These are phyloP conservation scores for Pyricularia grisea DNA, from an alignment of 2,329 filamentous ascomycete species.

Conservation along the genomic window DNA sequence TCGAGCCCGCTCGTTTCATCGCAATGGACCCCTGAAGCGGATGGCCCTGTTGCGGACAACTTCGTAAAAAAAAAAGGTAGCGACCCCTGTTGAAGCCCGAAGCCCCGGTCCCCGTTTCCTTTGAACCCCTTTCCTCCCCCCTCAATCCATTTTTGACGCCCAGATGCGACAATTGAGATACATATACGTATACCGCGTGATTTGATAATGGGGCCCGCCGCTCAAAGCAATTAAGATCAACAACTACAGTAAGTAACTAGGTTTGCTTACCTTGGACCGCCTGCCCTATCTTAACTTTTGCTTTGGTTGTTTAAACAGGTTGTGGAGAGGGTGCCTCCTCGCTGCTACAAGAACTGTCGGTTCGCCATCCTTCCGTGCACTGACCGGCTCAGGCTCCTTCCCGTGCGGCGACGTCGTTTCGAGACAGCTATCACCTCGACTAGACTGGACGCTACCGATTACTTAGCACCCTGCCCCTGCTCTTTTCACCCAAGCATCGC, in stretches of 20 bases:
- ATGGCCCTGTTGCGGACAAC: not conserved
- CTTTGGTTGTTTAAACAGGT: not conserved
- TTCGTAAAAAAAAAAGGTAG: not conserved
- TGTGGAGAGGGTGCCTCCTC: not conserved
- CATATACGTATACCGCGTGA: not conserved
- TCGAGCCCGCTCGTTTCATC: not conserved
- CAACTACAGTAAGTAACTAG: not conserved
- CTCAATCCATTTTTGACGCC: not conserved
- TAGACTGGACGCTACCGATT: not conserved
- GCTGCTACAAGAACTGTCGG: not conserved
- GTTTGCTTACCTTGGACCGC: not conserved
- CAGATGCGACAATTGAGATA: not conserved
- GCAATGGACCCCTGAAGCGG: not conserved
- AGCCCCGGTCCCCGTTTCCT: not conserved
- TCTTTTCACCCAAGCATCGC: not conserved
- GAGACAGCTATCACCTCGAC: not conserved
- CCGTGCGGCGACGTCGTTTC: not conserved
- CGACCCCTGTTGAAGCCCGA: not conserved
- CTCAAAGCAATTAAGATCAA: not conserved
- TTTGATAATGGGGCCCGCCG: not conserved
- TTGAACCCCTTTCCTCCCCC: not conserved
- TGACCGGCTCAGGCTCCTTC: not conserved
- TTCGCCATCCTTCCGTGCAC: slow-evolving; percentile 3
- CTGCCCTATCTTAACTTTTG: not conserved
- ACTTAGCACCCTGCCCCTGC: not conserved